A percentile compares a stretch with the other conserved stretches of the same genome.
phyloP scores from a whole-genome alignment of 352 stramenopile species.

The Pythium aquatile region DNA sequence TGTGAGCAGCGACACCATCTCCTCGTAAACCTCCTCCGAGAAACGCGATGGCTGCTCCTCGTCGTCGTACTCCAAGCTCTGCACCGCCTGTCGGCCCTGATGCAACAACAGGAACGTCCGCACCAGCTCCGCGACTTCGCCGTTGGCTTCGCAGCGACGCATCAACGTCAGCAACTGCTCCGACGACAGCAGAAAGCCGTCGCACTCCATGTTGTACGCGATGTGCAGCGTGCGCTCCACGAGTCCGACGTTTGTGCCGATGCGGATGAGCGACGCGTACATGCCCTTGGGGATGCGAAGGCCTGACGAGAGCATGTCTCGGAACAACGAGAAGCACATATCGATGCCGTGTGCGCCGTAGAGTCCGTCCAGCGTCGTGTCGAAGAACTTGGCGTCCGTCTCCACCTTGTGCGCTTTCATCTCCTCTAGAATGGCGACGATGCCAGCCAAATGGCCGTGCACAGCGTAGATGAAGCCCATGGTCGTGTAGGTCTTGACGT shows the following conservation, averaged over 20 bases:
- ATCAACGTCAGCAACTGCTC: conserved; percentile 54
- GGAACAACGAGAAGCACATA: conserved; percentile 68
- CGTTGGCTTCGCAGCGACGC: conserved; percentile 37
- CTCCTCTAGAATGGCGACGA: conserved; percentile 47
- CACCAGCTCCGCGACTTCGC: conserved; percentile 55
- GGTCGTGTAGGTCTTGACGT: conserved; percentile 72
- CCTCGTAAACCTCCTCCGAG: conserved; percentile 53
- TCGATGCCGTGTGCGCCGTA: conserved; percentile 61
- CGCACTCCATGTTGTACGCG: conserved; percentile 85
- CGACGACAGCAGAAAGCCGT: conserved; percentile 53
- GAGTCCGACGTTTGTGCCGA: conserved; percentile 59
- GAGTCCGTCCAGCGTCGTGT: conserved; percentile 58
- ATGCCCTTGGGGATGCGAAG: conserved; percentile 52
- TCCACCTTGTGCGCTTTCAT: conserved; percentile 39
- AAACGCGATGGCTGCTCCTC: conserved; percentile 32
- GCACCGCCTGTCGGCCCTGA: conserved; percentile 30
- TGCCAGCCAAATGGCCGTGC: conserved; percentile 46
- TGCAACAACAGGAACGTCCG: conserved; percentile 70
- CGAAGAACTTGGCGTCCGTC: conserved; percentile 59
- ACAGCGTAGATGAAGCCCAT: conserved; percentile 61
- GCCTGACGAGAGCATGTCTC: conserved; percentile 41
- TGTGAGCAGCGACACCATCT: conserved; percentile 43
- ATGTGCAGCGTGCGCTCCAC: conserved; percentile 69
- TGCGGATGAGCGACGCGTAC: conserved; percentile 54
- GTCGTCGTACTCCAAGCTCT: conserved; percentile 7